Evolutionary conservation across 2,329 filamentous ascomycete species (phyloP).

Genomic region (Penicillium brasilianum): DNA sequence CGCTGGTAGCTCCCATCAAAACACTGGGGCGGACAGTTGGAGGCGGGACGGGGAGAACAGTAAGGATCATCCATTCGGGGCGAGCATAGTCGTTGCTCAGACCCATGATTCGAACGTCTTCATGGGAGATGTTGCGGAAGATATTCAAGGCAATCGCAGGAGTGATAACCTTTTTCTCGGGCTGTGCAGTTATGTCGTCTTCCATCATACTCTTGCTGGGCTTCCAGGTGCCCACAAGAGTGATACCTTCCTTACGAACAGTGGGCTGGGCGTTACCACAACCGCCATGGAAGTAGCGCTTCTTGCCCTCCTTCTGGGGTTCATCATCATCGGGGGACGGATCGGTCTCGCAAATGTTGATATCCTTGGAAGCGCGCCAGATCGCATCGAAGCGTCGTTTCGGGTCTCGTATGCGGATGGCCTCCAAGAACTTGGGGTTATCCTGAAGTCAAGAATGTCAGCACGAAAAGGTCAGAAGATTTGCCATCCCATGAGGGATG

Average conservation of each 20-base stretch:
- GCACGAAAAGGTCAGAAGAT: slow-evolving; percentile 55
- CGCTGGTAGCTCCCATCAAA: slow-evolving; percentile 91
- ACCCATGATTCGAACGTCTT: slow-evolving; percentile 84
- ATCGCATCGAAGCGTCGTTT: slow-evolving; percentile 93
- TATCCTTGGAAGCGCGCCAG: slow-evolving; percentile 90
- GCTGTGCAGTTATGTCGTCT: slow-evolving; percentile 61
- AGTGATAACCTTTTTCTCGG: slow-evolving; percentile 81
- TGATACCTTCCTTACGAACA: slow-evolving; percentile 84
- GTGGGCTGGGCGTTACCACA: slow-evolving; percentile 91
- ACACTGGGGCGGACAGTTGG: slow-evolving; percentile 96
- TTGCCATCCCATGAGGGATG: slow-evolving; percentile 64
- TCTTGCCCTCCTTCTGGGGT: slow-evolving; percentile 67
- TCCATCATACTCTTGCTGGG: slow-evolving; percentile 75
- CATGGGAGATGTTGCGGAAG: slow-evolving; percentile 80
- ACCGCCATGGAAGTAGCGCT: slow-evolving; percentile 73
- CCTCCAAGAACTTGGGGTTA: slow-evolving; percentile 81
- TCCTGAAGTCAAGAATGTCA: slow-evolving; percentile 64
- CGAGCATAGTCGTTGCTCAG: slow-evolving; percentile 93
- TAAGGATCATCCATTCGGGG: slow-evolving; percentile 98
- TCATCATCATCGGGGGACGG: slow-evolving; percentile 70
- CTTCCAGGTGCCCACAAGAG: slow-evolving; percentile 78
- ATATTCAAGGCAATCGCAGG: slow-evolving; percentile 84
- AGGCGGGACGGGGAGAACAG: slow-evolving; percentile 91
- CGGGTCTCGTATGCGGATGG: slow-evolving; percentile 83
- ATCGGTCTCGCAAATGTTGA: slow-evolving; percentile 82